Base-by-base conservation (phyloP, 1,139 yeast genomes). In the Debaryomyces fabryi region DNA sequence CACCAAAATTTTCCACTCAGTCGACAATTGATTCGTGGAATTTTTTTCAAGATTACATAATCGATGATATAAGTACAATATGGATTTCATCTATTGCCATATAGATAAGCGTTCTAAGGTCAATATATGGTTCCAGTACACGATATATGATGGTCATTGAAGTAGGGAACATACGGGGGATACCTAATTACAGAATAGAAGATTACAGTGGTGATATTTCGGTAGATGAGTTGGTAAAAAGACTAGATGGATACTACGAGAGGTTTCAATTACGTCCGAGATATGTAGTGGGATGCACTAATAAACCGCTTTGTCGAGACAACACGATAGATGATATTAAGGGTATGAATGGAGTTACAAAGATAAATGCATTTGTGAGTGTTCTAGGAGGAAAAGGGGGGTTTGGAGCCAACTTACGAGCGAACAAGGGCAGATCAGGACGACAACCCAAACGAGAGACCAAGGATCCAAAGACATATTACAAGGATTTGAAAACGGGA, bases 341-440 rank as follows among this genome's bases (percentile, higher is more conserved):
- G 3, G 25, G 38, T 9, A 3, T 25, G 21, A 16, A 13, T 4
- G 39, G 23, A 6, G 15, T 34, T 7, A 21, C 34, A 5, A 33
- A 6, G 12, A 34, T 42, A 20, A 33, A 15, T 24, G 37, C 39
- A 24, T 24, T 8, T 3, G 23, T 33, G 8, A 8, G 29, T 9
- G 38, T 42, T 15, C 24, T 34, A 15, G 82, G 82, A 13, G 82
- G 83, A 20, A 78, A 78, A 60, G 82, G 82, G 32, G 82, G 82
- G 2, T 74, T 76, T 58, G 82, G 81, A 1, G 65, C 74, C 21
- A 63, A 70, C 58, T 58, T 78, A 44, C 66, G 70, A 34, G 72
- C 74, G 3, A 71, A 23, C 24, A 35, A 27, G 15, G 25, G 34
- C 33, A 33, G 39, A 13, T 33, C 39, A 23, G 39, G 39, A 33